A percentile compares a stretch with the other conserved stretches of the same genome.
These are phyloP conservation scores for Phellopilus nigrolimitatus DNA, from an alignment of 1,284 basidiomycete genomes.

Conservation along the genomic window DNA sequence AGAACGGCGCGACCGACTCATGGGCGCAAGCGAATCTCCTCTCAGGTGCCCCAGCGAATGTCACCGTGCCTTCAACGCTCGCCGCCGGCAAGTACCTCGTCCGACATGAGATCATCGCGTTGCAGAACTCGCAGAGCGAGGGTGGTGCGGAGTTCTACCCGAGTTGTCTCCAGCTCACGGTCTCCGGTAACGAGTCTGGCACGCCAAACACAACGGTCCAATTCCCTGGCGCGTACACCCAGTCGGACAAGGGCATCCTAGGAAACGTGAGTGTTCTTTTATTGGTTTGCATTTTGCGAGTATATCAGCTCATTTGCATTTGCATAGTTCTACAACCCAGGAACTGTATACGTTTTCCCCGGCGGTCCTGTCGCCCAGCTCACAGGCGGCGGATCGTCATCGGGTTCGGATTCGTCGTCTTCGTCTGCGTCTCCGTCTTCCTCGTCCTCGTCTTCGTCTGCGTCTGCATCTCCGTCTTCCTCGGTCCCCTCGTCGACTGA, in stretches of 20 bases:
- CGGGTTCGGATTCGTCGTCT: slow-evolving; percentile 8
- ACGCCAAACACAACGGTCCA: slow-evolving; percentile 45
- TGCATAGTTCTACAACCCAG: slow-evolving; percentile 15
- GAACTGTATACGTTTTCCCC: slow-evolving; percentile 11
- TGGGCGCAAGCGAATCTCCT: slow-evolving; percentile 39
- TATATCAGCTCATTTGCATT: neutral
- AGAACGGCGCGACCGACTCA: slow-evolving; percentile 20
- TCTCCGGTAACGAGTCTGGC: slow-evolving; percentile 48
- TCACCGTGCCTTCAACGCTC: slow-evolving; percentile 51
- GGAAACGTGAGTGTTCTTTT: slow-evolving; percentile 9
- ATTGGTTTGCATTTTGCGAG: neutral
- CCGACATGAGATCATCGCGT: slow-evolving; percentile 68
- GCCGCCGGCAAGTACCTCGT: slow-evolving; percentile 62
- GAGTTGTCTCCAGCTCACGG: slow-evolving; percentile 55
- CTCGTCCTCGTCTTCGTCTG: neutral
- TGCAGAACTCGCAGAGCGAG: slow-evolving; percentile 46
- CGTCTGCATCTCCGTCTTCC: no score
- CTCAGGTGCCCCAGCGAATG: slow-evolving; percentile 28
- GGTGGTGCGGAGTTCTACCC: slow-evolving; percentile 74
- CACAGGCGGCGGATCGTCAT: neutral
- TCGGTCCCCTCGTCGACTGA: neutral
- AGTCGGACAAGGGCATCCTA: slow-evolving; percentile 56
- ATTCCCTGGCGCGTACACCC: slow-evolving; percentile 62
- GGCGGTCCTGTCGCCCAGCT: slow-evolving; percentile 10
- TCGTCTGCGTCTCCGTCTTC: no score